Evolutionary conservation across 768 basidiomycete species (phyloP).

Genomic region (Termitomyces sp.): DNA sequence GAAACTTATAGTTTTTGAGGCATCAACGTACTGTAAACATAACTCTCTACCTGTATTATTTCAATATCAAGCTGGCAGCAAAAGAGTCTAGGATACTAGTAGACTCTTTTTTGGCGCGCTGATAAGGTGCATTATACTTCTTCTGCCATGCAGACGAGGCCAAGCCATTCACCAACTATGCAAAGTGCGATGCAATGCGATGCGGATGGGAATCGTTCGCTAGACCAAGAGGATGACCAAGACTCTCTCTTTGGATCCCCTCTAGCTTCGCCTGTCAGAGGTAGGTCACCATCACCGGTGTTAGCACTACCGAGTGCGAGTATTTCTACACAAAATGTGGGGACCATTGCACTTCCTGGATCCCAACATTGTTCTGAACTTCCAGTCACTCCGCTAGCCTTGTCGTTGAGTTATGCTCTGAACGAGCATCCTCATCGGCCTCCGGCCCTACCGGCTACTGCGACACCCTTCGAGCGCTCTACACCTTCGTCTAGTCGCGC

Average conservation of each 20-base stretch:
- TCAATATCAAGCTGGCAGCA: conserved; percentile 3
- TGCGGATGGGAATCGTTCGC: conserved; percentile 4
- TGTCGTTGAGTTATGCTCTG: conserved; percentile 40
- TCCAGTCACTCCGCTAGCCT: conserved; percentile 74
- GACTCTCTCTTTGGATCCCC: conserved; percentile 84
- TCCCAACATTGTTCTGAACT: conserved; percentile 87
- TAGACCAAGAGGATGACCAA: conserved; percentile 37
- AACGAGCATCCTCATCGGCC: conserved; percentile 28
- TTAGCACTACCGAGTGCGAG: conserved; percentile 53
- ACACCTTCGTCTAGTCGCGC: conserved; percentile 14
- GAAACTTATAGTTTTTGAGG: background rate
- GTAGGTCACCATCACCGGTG: conserved; percentile 67
- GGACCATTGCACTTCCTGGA: conserved; percentile 98
- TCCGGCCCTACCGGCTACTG: conserved; percentile 24
- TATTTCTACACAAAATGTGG: conserved; percentile 76
- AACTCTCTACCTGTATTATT: background rate
- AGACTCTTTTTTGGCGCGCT: conserved; percentile 3
- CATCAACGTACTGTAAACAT: background rate
- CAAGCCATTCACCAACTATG: conserved; percentile 4
- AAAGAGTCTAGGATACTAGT: background rate
- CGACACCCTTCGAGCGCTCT: conserved; percentile 1
- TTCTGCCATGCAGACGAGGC: background rate
- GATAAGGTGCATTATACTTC: conserved; percentile 12
- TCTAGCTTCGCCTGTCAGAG: conserved; percentile 60
- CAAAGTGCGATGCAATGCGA: conserved; percentile 18